A percentile compares a stretch with the other conserved stretches of the same genome.
These are phyloP conservation scores for Coffea humblotiana DNA, from an alignment of 305 asterid genomes.

Conservation along the genomic window DNA sequence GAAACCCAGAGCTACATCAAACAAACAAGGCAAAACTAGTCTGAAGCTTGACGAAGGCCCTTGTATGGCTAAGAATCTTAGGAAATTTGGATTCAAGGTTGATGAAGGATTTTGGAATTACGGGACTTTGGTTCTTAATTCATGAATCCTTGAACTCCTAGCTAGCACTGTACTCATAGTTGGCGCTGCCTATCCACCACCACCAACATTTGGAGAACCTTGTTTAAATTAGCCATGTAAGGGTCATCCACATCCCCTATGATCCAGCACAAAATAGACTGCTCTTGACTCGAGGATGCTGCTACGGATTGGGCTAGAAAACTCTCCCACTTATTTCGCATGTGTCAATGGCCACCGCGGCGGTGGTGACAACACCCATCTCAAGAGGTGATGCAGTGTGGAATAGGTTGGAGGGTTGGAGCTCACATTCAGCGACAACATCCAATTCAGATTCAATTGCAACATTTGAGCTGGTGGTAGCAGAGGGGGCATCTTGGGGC, in stretches of 20 bases:
- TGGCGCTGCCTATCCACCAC: constrained; percentile 37
- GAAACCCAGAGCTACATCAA: too few species aligned
- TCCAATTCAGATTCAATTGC: constrained; percentile 43
- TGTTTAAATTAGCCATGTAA: constrained; percentile 44
- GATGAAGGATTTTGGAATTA: too few species aligned
- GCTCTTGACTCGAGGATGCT: constrained; percentile 66
- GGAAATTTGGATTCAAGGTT: too few species aligned
- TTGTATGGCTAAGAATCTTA: too few species aligned
- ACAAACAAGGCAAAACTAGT: too few species aligned
- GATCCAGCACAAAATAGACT: constrained; percentile 80
- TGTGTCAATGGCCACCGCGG: constrained; percentile 30
- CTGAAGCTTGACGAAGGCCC: too few species aligned
- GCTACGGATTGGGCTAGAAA: constrained; percentile 60
- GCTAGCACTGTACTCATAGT: constrained; percentile 54
- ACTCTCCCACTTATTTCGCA: constrained; percentile 50
- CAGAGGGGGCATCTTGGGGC: constrained; percentile 64
- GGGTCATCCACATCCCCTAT: constrained; percentile 93
- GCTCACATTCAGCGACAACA: too few species aligned
- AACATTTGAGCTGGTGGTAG: constrained; percentile 61
- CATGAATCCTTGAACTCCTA: constrained; percentile 1
- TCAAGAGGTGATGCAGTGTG: constrained; percentile 41
- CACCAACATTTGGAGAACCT: constrained; percentile 43
- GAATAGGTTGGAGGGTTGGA: constrained; percentile 29
- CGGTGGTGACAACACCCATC: constrained; percentile 30
- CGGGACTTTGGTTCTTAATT: too few species aligned